Evolutionary conservation across 2,329 filamentous ascomycete species (phyloP).

Genomic region (Dactylellina sp.): DNA sequence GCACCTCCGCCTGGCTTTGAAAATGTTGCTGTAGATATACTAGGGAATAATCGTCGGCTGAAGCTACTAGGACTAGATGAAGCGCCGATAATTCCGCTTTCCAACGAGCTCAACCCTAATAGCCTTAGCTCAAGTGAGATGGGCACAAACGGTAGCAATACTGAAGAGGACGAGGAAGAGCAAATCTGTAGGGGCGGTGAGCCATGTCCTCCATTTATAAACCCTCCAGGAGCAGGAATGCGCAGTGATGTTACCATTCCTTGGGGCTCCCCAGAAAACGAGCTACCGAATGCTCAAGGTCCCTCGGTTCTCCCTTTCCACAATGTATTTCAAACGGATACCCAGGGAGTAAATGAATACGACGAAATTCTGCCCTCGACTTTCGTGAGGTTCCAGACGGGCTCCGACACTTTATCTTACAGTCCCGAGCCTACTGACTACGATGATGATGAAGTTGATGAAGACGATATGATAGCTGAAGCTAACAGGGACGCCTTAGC

Average conservation of each 20-base stretch:
- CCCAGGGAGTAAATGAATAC: conserved; percentile 64
- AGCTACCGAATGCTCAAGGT: background rate
- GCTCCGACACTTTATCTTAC: conserved; percentile 58
- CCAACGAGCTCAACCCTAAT: background rate
- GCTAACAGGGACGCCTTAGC: conserved; percentile 94
- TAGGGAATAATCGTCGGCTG: conserved; percentile 34
- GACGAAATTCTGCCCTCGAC: conserved; percentile 61
- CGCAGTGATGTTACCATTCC: background rate
- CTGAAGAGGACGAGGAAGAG: conserved; percentile 34
- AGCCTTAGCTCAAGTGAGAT: conserved; percentile 42
- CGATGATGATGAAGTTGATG: conserved; percentile 75
- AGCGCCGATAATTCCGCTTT: background rate
- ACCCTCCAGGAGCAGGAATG: conserved; percentile 32
- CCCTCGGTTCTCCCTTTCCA: conserved; percentile 58
- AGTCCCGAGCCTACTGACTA: conserved; percentile 68
- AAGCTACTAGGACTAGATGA: conserved; percentile 32
- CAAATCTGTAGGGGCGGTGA: background rate
- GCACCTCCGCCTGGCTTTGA: conserved; percentile 52
- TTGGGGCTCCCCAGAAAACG: background rate
- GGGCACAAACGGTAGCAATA: conserved; percentile 44
- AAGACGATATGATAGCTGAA: conserved; percentile 93
- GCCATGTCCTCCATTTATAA: conserved; percentile 45
- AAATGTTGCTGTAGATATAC: conserved; percentile 30
- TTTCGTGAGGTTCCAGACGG: conserved; percentile 61
- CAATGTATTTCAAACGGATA: conserved; percentile 62